Evolutionary conservation across 108 stramenopile species (phyloP).

Genomic region (Licmophora abbreviata): DNA sequence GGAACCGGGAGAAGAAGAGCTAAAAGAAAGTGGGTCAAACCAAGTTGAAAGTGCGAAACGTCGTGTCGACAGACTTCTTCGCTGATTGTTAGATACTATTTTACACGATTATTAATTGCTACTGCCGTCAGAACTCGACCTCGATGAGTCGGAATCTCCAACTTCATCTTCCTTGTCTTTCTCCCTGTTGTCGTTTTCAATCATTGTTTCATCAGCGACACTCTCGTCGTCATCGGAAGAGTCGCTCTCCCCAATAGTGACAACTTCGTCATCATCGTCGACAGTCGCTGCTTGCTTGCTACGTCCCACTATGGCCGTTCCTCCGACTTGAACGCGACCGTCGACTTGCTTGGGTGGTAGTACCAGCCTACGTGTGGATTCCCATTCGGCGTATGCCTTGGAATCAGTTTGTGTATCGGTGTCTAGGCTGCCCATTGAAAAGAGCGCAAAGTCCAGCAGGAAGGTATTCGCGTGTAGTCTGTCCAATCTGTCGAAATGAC

Average conservation of each 20-base stretch:
- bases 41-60: not conserved
- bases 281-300: conserved; percentile 10
- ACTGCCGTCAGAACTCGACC: not conserved
- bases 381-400: conserved; percentile 51
- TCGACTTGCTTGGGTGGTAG: conserved; percentile 63
- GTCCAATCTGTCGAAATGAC: conserved; percentile 85
- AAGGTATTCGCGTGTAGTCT: conserved; percentile 58
- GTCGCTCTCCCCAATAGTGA: conserved; percentile 74
- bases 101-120: too few species aligned
- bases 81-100: too few species aligned
- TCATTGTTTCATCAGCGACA: conserved; percentile 2
- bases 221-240: conserved; percentile 16
- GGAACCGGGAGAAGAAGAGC: conserved; percentile 16
- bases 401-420: conserved; percentile 5
- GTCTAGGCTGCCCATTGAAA: conserved; percentile 43
- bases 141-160: not conserved
- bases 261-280: conserved; percentile 42
- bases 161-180: not conserved
- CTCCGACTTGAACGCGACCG: conserved; percentile 73
- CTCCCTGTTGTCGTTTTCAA: not conserved
- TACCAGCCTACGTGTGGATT: conserved; percentile 48
- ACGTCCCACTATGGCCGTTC: conserved; percentile 40
- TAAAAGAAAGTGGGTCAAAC: conserved; percentile 12
- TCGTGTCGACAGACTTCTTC: too few species aligned
- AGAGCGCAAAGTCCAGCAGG: conserved; percentile 65